phyloP scores from a whole-genome alignment of 768 basidiomycete species.

The Suillus luteus region DNA sequence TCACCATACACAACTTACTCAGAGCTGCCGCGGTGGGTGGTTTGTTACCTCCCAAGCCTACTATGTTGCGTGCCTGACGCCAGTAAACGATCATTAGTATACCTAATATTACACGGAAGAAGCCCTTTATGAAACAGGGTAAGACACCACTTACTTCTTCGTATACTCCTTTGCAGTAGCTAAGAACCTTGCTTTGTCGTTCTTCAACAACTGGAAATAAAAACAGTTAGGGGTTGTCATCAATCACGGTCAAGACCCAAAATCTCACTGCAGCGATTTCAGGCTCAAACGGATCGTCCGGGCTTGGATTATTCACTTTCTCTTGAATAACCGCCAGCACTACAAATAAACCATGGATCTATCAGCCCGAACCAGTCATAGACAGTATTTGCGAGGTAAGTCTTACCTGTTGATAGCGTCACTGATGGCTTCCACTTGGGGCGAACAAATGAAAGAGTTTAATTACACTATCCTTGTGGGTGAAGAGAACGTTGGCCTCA shows the following conservation, averaged over 20 bases:
- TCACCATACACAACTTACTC: neutral
- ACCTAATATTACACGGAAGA: constrained; percentile 11
- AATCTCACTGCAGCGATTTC: constrained; percentile 79
- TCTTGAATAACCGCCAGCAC: constrained; percentile 79
- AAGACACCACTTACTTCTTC: constrained; percentile 60
- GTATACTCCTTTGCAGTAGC: constrained; percentile 82
- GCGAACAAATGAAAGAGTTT: constrained; percentile 10
- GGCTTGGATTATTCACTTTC: constrained; percentile 84
- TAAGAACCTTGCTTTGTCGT: constrained; percentile 72
- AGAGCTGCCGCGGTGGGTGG: neutral
- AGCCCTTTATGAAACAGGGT: constrained; percentile 1
- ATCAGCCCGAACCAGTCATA: constrained; percentile 3
- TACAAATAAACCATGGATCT: constrained; percentile 29
- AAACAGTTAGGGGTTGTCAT: constrained; percentile 11
- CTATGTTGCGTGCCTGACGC: constrained; percentile 5
- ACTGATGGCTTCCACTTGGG: constrained; percentile 84
- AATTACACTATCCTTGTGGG: neutral
- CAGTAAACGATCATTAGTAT: neutral
- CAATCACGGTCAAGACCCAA: constrained; percentile 3
- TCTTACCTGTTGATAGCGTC: constrained; percentile 64
- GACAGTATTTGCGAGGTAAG: constrained; percentile 8
- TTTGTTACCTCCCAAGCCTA: neutral
- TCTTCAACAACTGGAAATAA: constrained; percentile 63
- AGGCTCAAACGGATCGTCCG: constrained; percentile 88
- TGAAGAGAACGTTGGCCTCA: constrained; percentile 35